phyloP scores from a whole-genome alignment of 441 rosid genomes.

The Euphorbia schlechtendalii region DNA sequence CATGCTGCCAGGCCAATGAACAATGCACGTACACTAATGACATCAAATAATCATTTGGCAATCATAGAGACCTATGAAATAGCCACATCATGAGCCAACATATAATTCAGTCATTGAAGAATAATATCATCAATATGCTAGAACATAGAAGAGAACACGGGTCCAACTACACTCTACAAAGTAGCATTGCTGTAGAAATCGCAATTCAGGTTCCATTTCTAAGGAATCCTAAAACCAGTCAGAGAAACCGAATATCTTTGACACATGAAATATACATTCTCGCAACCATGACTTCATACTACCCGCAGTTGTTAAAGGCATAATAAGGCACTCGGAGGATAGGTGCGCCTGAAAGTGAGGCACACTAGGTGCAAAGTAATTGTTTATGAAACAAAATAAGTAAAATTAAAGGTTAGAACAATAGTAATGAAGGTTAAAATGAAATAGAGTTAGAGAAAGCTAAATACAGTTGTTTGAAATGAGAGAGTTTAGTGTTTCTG shows the following conservation, averaged over 20 bases:
- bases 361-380: no score
- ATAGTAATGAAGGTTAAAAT: no score
- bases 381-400: no score
- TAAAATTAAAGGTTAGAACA: no score
- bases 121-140: background rate
- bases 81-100: background rate
- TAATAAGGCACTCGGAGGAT: no score
- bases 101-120: no score
- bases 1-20: background rate
- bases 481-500: no score
- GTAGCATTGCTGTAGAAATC: background rate
- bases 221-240: background rate
- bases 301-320: no score
- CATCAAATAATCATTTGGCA: background rate
- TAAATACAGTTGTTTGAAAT: no score
- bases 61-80: no score
- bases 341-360: no score
- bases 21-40: background rate
- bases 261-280: background rate
- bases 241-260: conserved; percentile 1
- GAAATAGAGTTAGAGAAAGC: no score
- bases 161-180: background rate
- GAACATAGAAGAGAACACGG: background rate
- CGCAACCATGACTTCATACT: background rate
- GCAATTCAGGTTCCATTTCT: background rate